Evolutionary conservation across 1,284 basidiomycete genomes (phyloP).

Genomic region (Amylostereum chailletii): DNA sequence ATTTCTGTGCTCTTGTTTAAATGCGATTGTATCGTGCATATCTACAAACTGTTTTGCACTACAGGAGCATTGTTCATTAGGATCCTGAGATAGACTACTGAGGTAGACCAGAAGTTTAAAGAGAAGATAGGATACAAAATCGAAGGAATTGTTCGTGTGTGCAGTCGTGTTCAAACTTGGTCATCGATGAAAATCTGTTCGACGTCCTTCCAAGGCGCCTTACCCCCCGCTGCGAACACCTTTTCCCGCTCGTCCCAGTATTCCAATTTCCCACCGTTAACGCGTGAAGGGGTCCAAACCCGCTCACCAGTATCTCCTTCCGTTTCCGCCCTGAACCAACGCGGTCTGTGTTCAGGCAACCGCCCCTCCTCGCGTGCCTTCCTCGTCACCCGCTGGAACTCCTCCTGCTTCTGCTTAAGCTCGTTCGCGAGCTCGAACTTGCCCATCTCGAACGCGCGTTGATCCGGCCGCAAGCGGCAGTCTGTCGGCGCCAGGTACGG

Average conservation of each 20-base stretch:
- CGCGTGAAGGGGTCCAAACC: slow-evolving; percentile 69
- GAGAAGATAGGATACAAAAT: too few species aligned
- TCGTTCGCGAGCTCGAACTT: slow-evolving; percentile 86
- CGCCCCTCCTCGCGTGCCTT: slow-evolving; percentile 72
- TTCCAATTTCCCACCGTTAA: slow-evolving; percentile 48
- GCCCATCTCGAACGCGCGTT: slow-evolving; percentile 92
- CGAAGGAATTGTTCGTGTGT: too few species aligned
- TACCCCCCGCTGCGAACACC: slow-evolving; percentile 38
- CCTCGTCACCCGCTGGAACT: slow-evolving; percentile 77
- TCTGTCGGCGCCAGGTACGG: slow-evolving; percentile 86
- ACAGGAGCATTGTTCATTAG: too few species aligned
- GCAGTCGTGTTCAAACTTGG: slow-evolving; percentile 16
- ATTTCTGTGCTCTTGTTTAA: too few species aligned
- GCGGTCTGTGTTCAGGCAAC: slow-evolving; percentile 66
- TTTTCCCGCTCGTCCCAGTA: slow-evolving; percentile 81
- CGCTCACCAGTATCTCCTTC: slow-evolving; percentile 84
- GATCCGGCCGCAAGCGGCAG: slow-evolving; percentile 89
- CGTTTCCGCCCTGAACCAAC: slow-evolving; percentile 74
- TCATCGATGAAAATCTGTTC: slow-evolving; percentile 78
- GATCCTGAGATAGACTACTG: too few species aligned
- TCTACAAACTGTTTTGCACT: too few species aligned
- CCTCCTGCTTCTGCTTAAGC: slow-evolving; percentile 83
- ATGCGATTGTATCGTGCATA: too few species aligned
- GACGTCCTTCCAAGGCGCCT: slow-evolving; percentile 57
- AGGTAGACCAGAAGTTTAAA: too few species aligned